Percentiles rank a stretch among this genome's conserved stretches.
Conservation (phyloP, 2,329 filamentous ascomycete genomes). For the Microdochium bolleyi region DNA sequence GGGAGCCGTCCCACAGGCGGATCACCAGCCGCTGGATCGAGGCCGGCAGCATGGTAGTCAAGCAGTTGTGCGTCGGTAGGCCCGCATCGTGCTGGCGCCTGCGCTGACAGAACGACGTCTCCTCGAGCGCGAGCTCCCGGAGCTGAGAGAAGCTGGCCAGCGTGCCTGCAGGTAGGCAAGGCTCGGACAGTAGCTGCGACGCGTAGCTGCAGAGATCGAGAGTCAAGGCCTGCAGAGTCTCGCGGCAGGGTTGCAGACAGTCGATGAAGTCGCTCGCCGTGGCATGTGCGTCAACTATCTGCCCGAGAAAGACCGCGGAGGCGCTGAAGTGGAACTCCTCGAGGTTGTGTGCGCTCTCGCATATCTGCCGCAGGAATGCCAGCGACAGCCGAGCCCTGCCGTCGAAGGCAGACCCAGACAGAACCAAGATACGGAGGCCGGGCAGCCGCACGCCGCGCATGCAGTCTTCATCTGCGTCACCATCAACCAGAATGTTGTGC, state of each 20-base stretch:
- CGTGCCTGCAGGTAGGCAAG: neutral
- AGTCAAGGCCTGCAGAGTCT: neutral
- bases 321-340: neutral
- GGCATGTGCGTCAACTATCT: neutral
- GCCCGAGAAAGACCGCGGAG: neutral
- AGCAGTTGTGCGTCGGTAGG: neutral
- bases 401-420: neutral
- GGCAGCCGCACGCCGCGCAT: neutral
- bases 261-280: neutral
- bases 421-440: neutral
- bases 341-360: neutral
- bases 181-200: neutral
- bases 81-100: neutral
- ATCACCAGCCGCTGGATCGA: neutral
- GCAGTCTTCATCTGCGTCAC: neutral
- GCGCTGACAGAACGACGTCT: neutral
- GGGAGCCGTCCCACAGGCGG: neutral
- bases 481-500: neutral
- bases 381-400: neutral
- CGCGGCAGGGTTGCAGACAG: neutral
- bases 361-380: neutral
- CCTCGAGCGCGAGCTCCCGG: neutral
- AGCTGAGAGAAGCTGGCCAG: neutral
- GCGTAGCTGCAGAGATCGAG: neutral
- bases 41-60: neutral